Evolutionary conservation across 2,329 filamentous ascomycete genomes (phyloP).

Genomic region (Fusarium devonianum): DNA sequence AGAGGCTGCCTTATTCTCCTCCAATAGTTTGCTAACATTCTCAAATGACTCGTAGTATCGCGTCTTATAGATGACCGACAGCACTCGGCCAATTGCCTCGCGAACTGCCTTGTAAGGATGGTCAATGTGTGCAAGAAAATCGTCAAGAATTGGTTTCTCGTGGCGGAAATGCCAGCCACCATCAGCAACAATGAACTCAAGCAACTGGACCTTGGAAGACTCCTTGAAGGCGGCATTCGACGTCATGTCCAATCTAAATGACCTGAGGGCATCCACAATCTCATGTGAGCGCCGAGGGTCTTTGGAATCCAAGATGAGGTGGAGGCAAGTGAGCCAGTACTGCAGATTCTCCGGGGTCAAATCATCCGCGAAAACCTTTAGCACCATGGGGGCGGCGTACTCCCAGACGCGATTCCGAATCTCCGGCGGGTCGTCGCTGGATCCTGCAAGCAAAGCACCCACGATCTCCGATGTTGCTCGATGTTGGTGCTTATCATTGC

Average conservation of each 20-base stretch:
- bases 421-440: constrained; percentile 77
- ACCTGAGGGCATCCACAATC: constrained; percentile 80
- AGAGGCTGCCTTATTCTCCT: constrained; percentile 79
- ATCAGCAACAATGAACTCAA: constrained; percentile 87
- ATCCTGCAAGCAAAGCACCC: constrained; percentile 81
- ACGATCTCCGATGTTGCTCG: constrained; percentile 94
- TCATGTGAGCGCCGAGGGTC: constrained; percentile 90
- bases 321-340: constrained; percentile 95
- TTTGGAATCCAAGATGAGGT: constrained; percentile 85
- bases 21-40: constrained; percentile 76
- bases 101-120: constrained; percentile 98
- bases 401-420: constrained; percentile 82
- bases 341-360: constrained; percentile 91
- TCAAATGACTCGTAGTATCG: constrained; percentile 94
- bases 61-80: constrained; percentile 88
- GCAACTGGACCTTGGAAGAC: constrained; percentile 90
- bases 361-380: constrained; percentile 86
- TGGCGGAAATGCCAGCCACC: constrained; percentile 96
- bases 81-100: constrained; percentile 89
- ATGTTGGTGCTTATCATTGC: constrained; percentile 97
- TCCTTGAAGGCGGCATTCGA: constrained; percentile 99
- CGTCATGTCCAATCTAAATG: constrained; percentile 89
- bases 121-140: constrained; percentile 91
- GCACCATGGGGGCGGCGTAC: constrained; percentile 88
- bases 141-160: constrained; percentile 84